Evolutionary conservation across 2,329 filamentous ascomycete species (phyloP).

Genomic region (Colletotrichum graminicola): DNA sequence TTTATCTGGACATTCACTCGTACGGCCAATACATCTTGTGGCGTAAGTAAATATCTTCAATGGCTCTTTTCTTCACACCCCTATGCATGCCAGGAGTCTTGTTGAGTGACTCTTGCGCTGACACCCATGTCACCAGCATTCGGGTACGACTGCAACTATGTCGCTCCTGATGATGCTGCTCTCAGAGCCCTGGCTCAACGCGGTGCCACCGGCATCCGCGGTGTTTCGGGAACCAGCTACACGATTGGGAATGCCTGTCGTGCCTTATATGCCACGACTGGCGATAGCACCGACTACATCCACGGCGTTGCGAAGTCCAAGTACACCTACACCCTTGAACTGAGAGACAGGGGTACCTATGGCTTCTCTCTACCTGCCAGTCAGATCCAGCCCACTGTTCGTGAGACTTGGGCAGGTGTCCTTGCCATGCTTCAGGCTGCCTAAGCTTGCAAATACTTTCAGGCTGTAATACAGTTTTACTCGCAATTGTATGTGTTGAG

Average conservation of each 20-base stretch:
- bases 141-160: conserved; percentile 41
- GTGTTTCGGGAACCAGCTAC: conserved; percentile 42
- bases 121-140: conserved; percentile 17
- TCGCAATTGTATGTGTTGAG: no score
- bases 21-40: conserved; percentile 63
- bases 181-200: conserved; percentile 25
- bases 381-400: conserved; percentile 41
- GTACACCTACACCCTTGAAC: conserved; percentile 41
- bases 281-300: conserved; percentile 44
- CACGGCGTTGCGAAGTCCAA: conserved; percentile 42
- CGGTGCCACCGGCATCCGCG: conserved; percentile 38
- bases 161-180: conserved; percentile 37
- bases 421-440: conserved; percentile 41
- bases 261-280: conserved; percentile 43
- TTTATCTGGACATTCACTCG: conserved; percentile 75
- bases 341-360: conserved; percentile 37
- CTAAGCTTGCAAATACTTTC: not conserved
- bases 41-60: conserved; percentile 17
- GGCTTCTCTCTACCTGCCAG: conserved; percentile 40
- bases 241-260: conserved; percentile 44
- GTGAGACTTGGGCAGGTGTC: conserved; percentile 42
- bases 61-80: not conserved
- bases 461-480: rapidly evolving
- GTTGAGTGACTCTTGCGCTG: not conserved
- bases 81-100: not conserved